Conservation (phyloP, 257 asterid species). For the Solanum corneliomulleri region DNA sequence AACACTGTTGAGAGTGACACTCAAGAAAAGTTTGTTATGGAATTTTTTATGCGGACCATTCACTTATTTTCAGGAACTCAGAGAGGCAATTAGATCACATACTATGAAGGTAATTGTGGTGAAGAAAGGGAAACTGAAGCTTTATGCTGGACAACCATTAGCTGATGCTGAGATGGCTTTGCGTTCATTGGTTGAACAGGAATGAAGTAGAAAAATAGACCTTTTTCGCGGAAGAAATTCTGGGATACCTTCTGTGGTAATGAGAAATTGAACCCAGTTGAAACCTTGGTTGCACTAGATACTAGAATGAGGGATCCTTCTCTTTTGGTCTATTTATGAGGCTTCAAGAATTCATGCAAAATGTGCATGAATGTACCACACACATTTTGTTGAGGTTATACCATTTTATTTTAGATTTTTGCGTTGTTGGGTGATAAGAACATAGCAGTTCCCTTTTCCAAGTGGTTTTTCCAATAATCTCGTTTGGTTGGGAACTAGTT, state of each 20-base stretch:
- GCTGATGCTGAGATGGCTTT: slow-evolving; percentile 71
- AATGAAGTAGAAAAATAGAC: background rate
- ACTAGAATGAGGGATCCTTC: background rate
- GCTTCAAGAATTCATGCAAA: background rate
- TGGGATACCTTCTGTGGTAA: background rate
- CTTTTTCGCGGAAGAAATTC: background rate
- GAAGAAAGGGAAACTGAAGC: slow-evolving; percentile 70
- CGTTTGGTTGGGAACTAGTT: too few relatives aligned
- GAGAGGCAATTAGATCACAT: slow-evolving; percentile 25
- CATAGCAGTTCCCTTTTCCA: background rate
- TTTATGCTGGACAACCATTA: slow-evolving; percentile 85
- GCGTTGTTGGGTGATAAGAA: background rate
- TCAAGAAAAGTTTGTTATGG: background rate
- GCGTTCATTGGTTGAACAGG: slow-evolving; percentile 28
- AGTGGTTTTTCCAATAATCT: background rate
- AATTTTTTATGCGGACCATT: background rate
- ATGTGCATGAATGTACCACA: background rate
- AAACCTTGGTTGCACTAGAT: background rate
- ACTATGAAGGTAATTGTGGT: slow-evolving; percentile 46
- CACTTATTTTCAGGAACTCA: slow-evolving; percentile 46
- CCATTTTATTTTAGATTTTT: too few relatives aligned
- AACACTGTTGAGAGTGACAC: background rate
- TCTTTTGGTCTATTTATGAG: background rate
- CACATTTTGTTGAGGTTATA: background rate
- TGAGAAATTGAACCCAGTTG: background rate